Conservation (phyloP, 106 monocot genomes). For the Acorus calamus region DNA sequence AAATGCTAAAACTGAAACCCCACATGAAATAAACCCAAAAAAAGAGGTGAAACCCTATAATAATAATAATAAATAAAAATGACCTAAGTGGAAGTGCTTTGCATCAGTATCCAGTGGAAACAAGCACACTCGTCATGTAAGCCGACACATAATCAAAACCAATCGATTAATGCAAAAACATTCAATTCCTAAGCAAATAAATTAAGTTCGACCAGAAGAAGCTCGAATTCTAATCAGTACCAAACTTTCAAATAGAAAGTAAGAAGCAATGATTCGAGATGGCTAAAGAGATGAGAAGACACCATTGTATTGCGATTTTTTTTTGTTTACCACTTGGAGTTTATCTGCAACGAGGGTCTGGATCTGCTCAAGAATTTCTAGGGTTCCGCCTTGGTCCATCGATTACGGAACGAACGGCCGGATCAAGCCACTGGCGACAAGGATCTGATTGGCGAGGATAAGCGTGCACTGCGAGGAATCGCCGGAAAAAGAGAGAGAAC, state of each 20-base stretch:
- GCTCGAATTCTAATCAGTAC: background rate
- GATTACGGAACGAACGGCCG: background rate
- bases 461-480: too few species aligned
- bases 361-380: conserved; percentile 49
- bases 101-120: too few species aligned
- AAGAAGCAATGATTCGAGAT: too few species aligned
- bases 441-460: too few species aligned
- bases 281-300: too few species aligned
- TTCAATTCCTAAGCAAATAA: background rate
- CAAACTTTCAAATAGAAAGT: background rate
- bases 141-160: background rate
- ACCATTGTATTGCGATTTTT: background rate
- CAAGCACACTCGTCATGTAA: too few species aligned
- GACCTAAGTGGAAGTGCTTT: too few species aligned
- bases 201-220: background rate
- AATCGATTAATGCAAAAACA: background rate
- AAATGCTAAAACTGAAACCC: too few species aligned
- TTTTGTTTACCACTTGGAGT: conserved; percentile 57
- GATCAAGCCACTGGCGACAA: background rate
- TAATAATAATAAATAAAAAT: too few species aligned
- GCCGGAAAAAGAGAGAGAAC: too few species aligned
- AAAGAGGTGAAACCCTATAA: too few species aligned
- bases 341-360: conserved; percentile 51
- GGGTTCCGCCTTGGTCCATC: conserved; percentile 36
- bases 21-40: too few species aligned